Conservation (phyloP, 2,329 filamentous ascomycete species). For the Lanzia echinophila region DNA sequence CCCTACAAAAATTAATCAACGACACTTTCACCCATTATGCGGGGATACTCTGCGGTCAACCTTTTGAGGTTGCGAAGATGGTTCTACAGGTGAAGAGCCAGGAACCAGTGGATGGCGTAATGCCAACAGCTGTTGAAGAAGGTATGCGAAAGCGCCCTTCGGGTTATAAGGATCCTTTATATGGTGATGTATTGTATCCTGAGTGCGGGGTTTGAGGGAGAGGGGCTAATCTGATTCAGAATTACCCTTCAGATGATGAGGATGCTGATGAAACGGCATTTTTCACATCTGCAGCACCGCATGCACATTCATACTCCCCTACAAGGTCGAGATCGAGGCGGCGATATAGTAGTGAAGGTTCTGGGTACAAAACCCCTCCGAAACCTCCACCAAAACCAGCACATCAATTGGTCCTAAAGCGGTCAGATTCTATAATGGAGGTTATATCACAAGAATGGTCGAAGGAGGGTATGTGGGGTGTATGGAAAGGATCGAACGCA, state of each 20-base stretch:
- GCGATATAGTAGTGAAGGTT: conserved; percentile 14
- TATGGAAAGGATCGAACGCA: conserved; percentile 91
- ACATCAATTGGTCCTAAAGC: conserved; percentile 64
- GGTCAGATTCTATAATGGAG: conserved; percentile 75
- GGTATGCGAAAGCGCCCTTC: neutral
- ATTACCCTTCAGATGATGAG: conserved; percentile 53
- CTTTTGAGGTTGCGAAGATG: conserved; percentile 95
- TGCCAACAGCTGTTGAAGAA: conserved; percentile 15
- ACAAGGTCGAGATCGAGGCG: conserved; percentile 31
- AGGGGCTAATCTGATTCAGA: conserved; percentile 13
- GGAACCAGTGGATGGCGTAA: conserved; percentile 26
- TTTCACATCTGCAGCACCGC: conserved; percentile 59
- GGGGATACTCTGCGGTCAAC: conserved; percentile 81
- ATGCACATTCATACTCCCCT: conserved; percentile 35
- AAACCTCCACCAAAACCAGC: conserved; percentile 33
- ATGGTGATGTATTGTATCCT: conserved; percentile 21
- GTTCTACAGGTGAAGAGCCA: conserved; percentile 71
- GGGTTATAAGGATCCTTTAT: conserved; percentile 21
- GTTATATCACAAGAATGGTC: conserved; percentile 84
- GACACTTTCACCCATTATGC: conserved; percentile 89
- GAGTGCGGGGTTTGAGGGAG: neutral
- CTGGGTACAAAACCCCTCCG: conserved; percentile 20
- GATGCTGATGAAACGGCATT: conserved; percentile 76
- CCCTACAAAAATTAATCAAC: conserved; percentile 70
- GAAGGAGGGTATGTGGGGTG: conserved; percentile 81